Percentiles rank a stretch among this genome's conserved stretches.
Evolutionary conservation across 345 rosid species (phyloP).

Genomic region (Hirschfeldia incana): DNA sequence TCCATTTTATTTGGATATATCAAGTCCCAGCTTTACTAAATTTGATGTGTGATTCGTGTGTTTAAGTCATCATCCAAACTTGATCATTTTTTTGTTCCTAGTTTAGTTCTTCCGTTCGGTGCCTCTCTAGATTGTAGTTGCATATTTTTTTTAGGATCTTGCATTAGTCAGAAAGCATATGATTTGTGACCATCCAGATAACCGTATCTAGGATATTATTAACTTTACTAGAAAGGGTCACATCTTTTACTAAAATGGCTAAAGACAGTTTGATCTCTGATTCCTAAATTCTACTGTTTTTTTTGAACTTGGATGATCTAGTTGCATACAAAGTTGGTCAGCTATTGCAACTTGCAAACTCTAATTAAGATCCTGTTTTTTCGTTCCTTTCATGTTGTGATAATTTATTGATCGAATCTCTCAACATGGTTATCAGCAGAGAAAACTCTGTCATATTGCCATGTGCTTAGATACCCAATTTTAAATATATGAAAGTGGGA

Average conservation of each 20-base stretch:
- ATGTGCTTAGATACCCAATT: constrained; percentile 27
- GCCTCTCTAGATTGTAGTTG: background rate
- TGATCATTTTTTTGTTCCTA: background rate
- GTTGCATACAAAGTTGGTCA: background rate
- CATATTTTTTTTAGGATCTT: background rate
- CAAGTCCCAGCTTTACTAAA: background rate
- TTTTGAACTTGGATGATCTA: background rate
- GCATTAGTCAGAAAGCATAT: background rate
- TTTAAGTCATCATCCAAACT: background rate
- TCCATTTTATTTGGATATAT: background rate
- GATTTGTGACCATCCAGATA: background rate
- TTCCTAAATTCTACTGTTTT: background rate
- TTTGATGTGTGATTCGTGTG: background rate
- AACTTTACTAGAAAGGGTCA: background rate
- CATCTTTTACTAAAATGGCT: background rate
- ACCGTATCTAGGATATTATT: background rate
- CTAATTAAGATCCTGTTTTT: background rate
- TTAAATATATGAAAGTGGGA: background rate
- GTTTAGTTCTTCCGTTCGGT: background rate
- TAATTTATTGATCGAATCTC: background rate
- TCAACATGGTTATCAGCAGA: constrained; percentile 18
- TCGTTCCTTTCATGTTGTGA: background rate
- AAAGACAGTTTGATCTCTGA: background rate
- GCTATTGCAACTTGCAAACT: background rate
- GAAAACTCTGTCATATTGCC: constrained; percentile 4